Conservation (phyloP, 2,329 filamentous ascomycete genomes). For the Paecilomyces sp. region DNA sequence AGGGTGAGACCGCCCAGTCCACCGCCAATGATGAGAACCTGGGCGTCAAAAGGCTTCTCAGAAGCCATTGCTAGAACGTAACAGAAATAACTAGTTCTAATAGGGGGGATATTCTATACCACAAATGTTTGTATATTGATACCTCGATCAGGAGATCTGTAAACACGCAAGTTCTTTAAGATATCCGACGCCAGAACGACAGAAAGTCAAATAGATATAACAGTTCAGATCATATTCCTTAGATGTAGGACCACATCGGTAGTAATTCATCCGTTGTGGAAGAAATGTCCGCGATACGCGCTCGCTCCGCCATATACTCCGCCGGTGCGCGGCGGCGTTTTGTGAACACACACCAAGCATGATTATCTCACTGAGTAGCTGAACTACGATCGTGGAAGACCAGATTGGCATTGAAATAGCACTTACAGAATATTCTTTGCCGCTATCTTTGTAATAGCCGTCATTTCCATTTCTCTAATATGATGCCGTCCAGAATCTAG, state of each 20-base stretch:
- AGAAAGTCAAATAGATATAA: neutral
- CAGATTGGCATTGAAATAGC: neutral
- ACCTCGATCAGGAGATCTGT: neutral
- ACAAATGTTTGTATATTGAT: neutral
- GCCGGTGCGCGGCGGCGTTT: neutral
- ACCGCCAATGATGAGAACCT: neutral
- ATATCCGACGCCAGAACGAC: neutral
- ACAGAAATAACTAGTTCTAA: neutral
- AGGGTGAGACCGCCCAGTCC: neutral
- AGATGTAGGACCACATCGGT: neutral
- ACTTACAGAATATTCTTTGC: neutral
- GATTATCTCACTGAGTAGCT: neutral
- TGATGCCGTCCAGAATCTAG: neutral
- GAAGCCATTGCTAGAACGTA: neutral
- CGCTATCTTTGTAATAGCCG: neutral
- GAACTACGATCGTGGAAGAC: neutral
- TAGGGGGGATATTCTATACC: neutral
- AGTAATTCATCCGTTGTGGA: neutral
- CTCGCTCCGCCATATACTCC: neutral
- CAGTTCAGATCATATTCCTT: neutral
- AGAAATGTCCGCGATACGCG: neutral
- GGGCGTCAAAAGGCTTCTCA: neutral
- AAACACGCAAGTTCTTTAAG: neutral
- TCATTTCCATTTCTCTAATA: neutral
- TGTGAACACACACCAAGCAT: neutral